Base-by-base conservation (phyloP, 2,329 filamentous ascomycete species). In the Ampelomyces quisqualis region DNA sequence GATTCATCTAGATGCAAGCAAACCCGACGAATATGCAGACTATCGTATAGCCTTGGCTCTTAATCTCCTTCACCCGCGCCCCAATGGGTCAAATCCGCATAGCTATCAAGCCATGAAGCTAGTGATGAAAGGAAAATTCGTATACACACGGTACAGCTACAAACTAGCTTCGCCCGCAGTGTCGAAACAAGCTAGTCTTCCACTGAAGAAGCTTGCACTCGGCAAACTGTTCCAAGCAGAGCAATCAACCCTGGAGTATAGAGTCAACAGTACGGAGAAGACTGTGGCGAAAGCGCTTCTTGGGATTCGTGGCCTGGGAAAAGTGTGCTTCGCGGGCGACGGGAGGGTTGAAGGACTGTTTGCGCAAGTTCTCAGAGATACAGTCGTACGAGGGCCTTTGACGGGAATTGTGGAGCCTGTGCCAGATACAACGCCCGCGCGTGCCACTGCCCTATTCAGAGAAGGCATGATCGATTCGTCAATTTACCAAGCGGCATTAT, bases 1-100 rank as follows among this genome's bases (percentile, higher is more conserved):
- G 30, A 41, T 57, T 15, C 39, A 47, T 29, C 37, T 55, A 7
- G 34, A 51, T 26, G 41, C 33, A 10, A 29, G 36, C 29, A 28
- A 43, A 18, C 32, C 21, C 26, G 27, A 52, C 19, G 43, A 47
- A 2, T 41, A 21, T 14, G 18, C 26, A 0, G 53, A 57, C 34
- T 45, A 53, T 38, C 26, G 29, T 22, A 47, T 56, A 19, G 40
- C 43, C 15, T 31, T 50, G 5, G 48, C 49, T 3, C 45, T 58
- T 2, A 40, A 42, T 13, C 5, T 17, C 5, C 38, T 58, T 28
- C 47, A 51, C 11, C 50, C 53, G 1, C 15, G 13, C 19, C 23
- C 19, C 4, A 32, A 44, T 20, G 38, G 39, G 13, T 35, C 14
- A 7, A 50, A 45, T 21, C 45, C 39, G 3, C 48, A 51, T 31